Conservation (phyloP, 2,329 filamentous ascomycete genomes). For the Hypomyces rosellus region DNA sequence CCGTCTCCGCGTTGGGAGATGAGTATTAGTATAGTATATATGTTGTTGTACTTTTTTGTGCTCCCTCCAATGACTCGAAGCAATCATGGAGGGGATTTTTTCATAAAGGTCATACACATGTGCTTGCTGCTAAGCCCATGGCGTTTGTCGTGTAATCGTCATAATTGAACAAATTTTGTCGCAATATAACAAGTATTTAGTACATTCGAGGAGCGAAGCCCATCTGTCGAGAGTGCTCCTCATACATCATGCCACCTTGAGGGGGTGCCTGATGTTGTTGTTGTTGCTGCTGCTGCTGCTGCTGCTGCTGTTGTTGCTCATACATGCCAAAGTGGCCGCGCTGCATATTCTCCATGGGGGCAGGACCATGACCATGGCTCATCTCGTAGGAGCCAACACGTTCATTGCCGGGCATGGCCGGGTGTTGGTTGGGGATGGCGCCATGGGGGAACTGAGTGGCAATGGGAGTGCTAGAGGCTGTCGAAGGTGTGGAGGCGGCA, state of each 20-base stretch:
- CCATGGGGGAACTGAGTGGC: constrained; percentile 21
- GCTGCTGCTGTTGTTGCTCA: constrained; percentile 30
- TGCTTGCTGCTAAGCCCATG: not conserved
- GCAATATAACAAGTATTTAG: constrained; percentile 18
- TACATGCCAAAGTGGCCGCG: constrained; percentile 39
- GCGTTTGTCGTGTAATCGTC: constrained; percentile 6
- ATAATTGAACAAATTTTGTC: constrained; percentile 1
- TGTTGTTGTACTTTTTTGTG: not conserved
- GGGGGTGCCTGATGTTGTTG: constrained; percentile 10
- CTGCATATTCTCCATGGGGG: constrained; percentile 22
- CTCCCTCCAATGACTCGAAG: not conserved
- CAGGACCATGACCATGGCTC: constrained; percentile 22
- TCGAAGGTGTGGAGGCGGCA: constrained; percentile 15
- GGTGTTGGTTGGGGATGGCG: constrained; percentile 24
- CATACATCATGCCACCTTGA: constrained; percentile 34
- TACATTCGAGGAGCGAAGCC: constrained; percentile 40
- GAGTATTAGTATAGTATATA: not conserved
- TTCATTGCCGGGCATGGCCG: constrained; percentile 22
- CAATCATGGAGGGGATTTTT: not conserved
- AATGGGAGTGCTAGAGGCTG: constrained; percentile 10
- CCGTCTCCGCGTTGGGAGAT: not conserved
- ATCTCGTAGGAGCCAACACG: constrained; percentile 28
- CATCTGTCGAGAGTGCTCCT: constrained; percentile 35
- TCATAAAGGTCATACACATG: not conserved
- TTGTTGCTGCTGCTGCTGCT: constrained; percentile 23